Percentiles rank a stretch among this genome's conserved stretches.
phyloP scores from a whole-genome alignment of 83 land plant species.

The Thuja plicata region DNA sequence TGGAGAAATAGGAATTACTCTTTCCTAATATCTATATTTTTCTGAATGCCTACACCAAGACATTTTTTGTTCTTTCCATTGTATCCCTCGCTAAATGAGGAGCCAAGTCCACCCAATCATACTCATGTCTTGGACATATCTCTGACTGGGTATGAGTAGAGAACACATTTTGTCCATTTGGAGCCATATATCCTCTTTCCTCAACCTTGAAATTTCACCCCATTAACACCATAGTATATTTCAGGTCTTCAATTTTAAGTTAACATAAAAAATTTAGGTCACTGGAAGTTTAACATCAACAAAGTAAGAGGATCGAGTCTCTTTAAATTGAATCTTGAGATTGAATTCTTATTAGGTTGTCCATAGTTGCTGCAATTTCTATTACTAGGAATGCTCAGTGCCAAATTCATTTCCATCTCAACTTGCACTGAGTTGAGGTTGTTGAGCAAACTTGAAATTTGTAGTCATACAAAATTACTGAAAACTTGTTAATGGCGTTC shows the following conservation, averaged over 20 bases:
- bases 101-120: conserved; percentile 5
- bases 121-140: neutral
- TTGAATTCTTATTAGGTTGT: neutral
- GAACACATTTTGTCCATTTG: neutral
- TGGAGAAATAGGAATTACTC: no score
- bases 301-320: neutral
- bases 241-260: no score
- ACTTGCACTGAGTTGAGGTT: neutral
- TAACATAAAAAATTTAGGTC: neutral
- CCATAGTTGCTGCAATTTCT: neutral
- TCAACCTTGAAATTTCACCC: neutral
- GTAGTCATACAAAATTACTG: neutral
- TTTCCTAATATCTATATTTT: no score
- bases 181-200: neutral
- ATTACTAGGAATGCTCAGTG: neutral
- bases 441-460: neutral
- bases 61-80: no score
- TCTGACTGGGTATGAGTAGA: neutral
- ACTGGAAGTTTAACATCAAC: neutral
- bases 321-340: neutral
- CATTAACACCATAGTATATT: no score
- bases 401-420: neutral
- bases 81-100: neutral
- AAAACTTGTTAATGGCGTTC: neutral
- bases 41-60: no score